Conservation (phyloP, 2,329 filamentous ascomycete genomes). For the Apiospora sp. region DNA sequence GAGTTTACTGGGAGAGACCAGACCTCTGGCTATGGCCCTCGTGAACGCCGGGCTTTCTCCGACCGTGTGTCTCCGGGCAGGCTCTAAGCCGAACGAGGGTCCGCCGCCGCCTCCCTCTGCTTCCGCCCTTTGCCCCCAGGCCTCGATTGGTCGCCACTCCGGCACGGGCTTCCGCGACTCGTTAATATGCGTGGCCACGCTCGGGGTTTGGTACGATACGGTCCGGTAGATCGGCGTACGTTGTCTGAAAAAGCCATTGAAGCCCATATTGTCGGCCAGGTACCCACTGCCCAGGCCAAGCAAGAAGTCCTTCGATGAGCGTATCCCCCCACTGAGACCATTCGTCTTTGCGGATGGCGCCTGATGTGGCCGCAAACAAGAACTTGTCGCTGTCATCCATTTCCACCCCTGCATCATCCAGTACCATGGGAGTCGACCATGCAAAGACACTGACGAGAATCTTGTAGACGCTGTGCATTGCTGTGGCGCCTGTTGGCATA, state of each 20-base stretch:
- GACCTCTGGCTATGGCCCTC: constrained; percentile 46
- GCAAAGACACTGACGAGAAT: constrained; percentile 58
- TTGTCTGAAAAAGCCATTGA: constrained; percentile 53
- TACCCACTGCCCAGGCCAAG: constrained; percentile 56
- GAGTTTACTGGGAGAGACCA: constrained; percentile 53
- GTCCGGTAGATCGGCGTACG: constrained; percentile 44
- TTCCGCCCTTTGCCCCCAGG: constrained; percentile 38
- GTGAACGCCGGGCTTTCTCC: constrained; percentile 54
- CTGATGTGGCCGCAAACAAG: constrained; percentile 52
- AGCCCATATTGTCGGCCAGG: constrained; percentile 44
- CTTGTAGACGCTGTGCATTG: constrained; percentile 60
- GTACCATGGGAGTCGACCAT: constrained; percentile 51
- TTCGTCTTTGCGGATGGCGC: constrained; percentile 54
- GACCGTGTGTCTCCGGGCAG: constrained; percentile 54
- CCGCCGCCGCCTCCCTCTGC: constrained; percentile 34
- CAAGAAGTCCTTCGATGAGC: constrained; percentile 59
- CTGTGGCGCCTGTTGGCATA: constrained; percentile 38
- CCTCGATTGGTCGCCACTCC: constrained; percentile 50
- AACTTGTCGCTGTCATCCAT: constrained; percentile 55
- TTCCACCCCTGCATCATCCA: constrained; percentile 52
- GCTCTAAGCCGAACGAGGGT: constrained; percentile 38
- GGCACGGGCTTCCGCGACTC: constrained; percentile 48
- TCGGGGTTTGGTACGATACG: constrained; percentile 43
- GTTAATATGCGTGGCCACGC: constrained; percentile 43
- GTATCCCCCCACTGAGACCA: constrained; percentile 57